A percentile compares a stretch with the other conserved stretches of the same genome.
Conservation (phyloP, 805 yeast species). For the Pichia membranifaciens region DNA sequence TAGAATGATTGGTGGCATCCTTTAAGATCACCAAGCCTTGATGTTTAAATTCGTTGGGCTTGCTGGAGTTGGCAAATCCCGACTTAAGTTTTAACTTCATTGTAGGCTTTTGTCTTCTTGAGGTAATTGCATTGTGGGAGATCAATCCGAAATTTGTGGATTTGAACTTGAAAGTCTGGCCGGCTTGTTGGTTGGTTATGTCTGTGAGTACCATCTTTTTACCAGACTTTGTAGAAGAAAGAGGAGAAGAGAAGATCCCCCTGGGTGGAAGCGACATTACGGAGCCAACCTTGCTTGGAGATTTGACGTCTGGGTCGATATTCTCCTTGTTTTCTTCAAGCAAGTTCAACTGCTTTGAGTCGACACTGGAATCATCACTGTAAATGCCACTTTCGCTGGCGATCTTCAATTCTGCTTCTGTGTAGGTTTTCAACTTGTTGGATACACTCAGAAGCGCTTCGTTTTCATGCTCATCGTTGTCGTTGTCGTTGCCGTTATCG, state of each 20-base stretch:
- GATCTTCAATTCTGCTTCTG: neutral
- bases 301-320: neutral
- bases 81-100: constrained; percentile 21
- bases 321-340: constrained; percentile 6
- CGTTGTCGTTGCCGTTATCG: neutral
- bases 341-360: neutral
- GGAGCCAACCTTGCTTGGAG: neutral
- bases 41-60: constrained; percentile 1
- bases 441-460: no score
- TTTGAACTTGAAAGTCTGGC: constrained; percentile 33
- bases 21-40: neutral
- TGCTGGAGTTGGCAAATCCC: neutral
- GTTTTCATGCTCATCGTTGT: neutral
- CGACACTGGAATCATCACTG: neutral
- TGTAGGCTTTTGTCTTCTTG: constrained; percentile 29
- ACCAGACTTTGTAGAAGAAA: constrained; percentile 2
- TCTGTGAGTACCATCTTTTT: constrained; percentile 6
- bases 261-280: constrained; percentile 8
- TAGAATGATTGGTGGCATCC: neutral
- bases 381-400: neutral
- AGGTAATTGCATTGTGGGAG: constrained; percentile 23
- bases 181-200: constrained; percentile 7
- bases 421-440: no score
- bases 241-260: constrained; percentile 11
- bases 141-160: constrained; percentile 29